phyloP scores from a whole-genome alignment of 1,284 basidiomycete genomes.

The Chondrostereum purpureum region DNA sequence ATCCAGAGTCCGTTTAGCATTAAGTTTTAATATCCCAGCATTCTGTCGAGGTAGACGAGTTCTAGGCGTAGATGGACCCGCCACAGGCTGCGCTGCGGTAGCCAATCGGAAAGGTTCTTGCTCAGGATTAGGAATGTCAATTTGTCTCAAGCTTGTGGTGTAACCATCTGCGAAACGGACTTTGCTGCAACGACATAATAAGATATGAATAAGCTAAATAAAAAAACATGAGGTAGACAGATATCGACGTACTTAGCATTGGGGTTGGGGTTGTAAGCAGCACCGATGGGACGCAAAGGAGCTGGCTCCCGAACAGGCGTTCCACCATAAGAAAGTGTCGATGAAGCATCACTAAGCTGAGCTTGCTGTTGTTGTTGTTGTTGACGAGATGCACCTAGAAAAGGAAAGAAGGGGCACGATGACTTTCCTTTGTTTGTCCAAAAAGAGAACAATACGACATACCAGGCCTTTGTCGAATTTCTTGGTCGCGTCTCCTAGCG shows the following conservation, averaged over 20 bases:
- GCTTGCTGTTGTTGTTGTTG: conserved; percentile 8
- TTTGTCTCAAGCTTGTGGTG: conserved; percentile 24
- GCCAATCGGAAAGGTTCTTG: neutral
- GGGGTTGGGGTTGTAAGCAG: neutral
- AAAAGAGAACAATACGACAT: conserved; percentile 11
- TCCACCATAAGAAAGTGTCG: neutral
- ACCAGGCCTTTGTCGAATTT: conserved; percentile 34
- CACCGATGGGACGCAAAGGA: conserved; percentile 3
- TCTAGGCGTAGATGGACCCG: conserved; percentile 6
- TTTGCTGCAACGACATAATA: conserved; percentile 10
- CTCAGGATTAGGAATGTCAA: conserved; percentile 4
- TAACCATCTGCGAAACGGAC: conserved; percentile 25
- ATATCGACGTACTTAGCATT: conserved; percentile 7
- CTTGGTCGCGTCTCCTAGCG: conserved; percentile 26
- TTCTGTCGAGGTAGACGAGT: conserved; percentile 17
- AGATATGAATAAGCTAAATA: neutral
- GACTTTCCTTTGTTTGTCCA: too few species aligned
- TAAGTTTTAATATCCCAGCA: conserved; percentile 18
- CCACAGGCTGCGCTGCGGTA: neutral
- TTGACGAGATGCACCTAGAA: too few species aligned
- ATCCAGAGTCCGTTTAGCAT: conserved; percentile 34
- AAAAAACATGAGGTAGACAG: neutral
- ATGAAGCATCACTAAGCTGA: too few species aligned
- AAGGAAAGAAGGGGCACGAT: too few species aligned
- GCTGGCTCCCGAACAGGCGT: neutral